Evolutionary conservation across 1,139 yeast genomes (phyloP).

Genomic region (Scheffersomyces parashehatae): DNA sequence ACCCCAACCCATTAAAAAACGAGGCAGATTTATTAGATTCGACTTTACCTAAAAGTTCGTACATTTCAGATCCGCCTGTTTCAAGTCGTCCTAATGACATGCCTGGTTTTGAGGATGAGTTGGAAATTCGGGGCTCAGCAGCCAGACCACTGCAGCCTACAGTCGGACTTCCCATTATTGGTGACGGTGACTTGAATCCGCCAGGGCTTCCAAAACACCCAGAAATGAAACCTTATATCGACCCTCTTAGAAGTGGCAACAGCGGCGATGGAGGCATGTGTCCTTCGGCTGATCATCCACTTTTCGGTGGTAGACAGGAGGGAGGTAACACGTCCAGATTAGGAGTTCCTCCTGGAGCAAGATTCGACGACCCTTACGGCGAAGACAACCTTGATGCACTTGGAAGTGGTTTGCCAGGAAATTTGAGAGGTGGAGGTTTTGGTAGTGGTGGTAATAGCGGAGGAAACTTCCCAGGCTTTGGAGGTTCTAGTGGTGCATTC

Average conservation of each 20-base stretch:
- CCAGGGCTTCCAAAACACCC: slow-evolving; percentile 48
- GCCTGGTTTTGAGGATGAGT: slow-evolving; percentile 31
- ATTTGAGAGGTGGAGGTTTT: slow-evolving; percentile 25
- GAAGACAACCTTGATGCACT: slow-evolving; percentile 43
- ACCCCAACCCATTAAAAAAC: slow-evolving; percentile 7
- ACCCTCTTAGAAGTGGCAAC: slow-evolving; percentile 23
- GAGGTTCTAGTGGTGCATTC: slow-evolving; percentile 7
- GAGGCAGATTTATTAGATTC: slow-evolving; percentile 7
- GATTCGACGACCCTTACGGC: slow-evolving; percentile 56
- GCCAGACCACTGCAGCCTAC: slow-evolving; percentile 2
- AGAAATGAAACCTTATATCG: slow-evolving; percentile 39
- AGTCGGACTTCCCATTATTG: slow-evolving; percentile 35
- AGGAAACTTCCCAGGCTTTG: slow-evolving; percentile 10
- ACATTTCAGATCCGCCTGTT: background rate
- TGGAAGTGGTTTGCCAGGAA: slow-evolving; percentile 53
- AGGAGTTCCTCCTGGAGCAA: slow-evolving; percentile 52
- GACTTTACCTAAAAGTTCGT: background rate
- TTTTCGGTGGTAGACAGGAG: slow-evolving; percentile 35
- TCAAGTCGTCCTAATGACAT: slow-evolving; percentile 18
- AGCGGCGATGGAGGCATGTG: slow-evolving; percentile 52
- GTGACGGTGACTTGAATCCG: slow-evolving; percentile 54
- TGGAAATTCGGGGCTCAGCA: slow-evolving; percentile 17
- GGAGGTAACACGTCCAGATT: slow-evolving; percentile 24
- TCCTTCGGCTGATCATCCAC: slow-evolving; percentile 52
- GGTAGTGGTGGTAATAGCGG: slow-evolving; percentile 6